Evolutionary conservation across 441 rosid genomes (phyloP), one percentile per base, ranked within the genome.

Genomic region (Kokia cookei): DNA sequence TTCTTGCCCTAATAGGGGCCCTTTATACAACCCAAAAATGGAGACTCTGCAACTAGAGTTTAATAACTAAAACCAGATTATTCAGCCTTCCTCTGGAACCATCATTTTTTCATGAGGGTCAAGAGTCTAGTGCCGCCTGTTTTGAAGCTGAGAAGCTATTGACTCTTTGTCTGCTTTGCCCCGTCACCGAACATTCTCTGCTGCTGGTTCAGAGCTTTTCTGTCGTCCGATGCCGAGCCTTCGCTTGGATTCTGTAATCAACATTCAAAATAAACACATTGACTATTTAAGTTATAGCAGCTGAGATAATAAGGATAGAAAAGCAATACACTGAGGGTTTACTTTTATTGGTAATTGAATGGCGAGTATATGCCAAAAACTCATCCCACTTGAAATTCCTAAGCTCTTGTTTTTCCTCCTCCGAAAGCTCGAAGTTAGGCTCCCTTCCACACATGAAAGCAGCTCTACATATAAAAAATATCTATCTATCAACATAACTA

Each of bases 381-480:
- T 93, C 93, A 6, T 90, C 97, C 99, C 99, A 95, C 69, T 82
- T 86, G 81, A 90, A 89, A 75, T 76, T 79, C 73, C 81, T 77
- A 9, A 95, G 94, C 77, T 95, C 91, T 80, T 76, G 84, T 78
- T 90, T 91, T 78, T 85, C 98, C 78, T 84, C 93, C 78, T 91
- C 93, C 0, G 92, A 71, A 29, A 95, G 93, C 82, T 87, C 96
- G 35, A 90, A 87, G 84, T 95, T 95, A 54, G 99, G 99, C 71
- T 95, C 99, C 75, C 99, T 89, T 72, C 98, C 97, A 58, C 99
- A 93, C 99, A 93, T 95, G 88, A 87, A 95, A 53, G 99, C 99
- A 72, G 99, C 98, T 82, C 99, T 95, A 83, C 82, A 72, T 32
- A 67, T 5, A 42, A 62, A 67, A 42, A 75, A 54, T 69, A 72